Evolutionary conservation across 177 flowering plant genomes (phyloP), one percentile per base, ranked within the genome.

Genomic region (Vitis hybrid): DNA sequence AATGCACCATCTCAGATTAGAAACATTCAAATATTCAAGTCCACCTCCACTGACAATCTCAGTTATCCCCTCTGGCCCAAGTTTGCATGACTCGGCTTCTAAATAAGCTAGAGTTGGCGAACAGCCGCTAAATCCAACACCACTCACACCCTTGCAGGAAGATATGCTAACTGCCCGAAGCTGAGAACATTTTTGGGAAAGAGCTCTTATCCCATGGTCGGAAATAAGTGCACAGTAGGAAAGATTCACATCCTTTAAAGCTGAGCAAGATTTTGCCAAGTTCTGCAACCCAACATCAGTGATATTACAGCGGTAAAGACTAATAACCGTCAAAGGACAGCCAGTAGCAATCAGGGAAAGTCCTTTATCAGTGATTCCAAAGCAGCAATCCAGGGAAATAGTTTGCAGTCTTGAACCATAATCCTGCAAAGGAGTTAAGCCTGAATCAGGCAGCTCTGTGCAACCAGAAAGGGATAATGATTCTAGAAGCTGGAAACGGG

Each of bases 61-160:
- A 26, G 16, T n/a, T 31, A 87, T 74, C 48, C 94, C 94, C 64
- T 87, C 87, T 13, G 87, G 81, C 26, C 78, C 85, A 70, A 90
- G 82, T 62, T 73, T 78, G 66, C 94, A 88, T 10, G 83, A 84
- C 56, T 86, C 85, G 6, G 92, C 97, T 72, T 90, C 94, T 56
- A 91, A 14, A 70, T 75, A 83, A 48, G 76, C 57, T 12, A 92
- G 75, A 59, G 80, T 76, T 51, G 69, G 72, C 7, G 91, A 76
- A 74, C 93, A 90, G 3, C 86, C 89, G 39, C 48, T 65, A 63
- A 92, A 84, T 7, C 97, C 97, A 76, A 69, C 58, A 16, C 94
- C 97, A 8, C 51, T 78, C 62, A 91, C 69, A 10, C 51, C 67
- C 62, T 64, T 73, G 66, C 97, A 90, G 57, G 56, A 59, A 26